Evolutionary conservation across 1,284 basidiomycete genomes (phyloP).

Genomic region (Kalmanozyma brasiliensis): DNA sequence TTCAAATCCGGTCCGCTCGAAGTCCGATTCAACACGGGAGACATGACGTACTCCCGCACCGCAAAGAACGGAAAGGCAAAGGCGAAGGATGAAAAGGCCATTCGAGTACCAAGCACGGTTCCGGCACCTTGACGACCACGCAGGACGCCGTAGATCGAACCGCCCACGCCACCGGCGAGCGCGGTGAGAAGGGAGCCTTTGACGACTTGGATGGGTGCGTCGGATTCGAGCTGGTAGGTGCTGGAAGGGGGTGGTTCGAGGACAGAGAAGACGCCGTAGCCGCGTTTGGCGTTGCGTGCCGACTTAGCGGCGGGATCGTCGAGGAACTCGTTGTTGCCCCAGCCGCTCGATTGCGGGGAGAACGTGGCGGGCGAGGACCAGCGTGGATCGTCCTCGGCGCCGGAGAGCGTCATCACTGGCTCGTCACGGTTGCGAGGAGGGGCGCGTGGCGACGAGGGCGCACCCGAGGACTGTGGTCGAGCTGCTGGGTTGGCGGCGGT

Average conservation of each 20-base stretch:
- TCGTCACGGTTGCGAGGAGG: conserved; percentile 20
- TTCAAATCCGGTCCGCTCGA: conserved; percentile 30
- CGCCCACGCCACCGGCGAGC: conserved; percentile 29
- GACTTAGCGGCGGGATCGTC: conserved; percentile 21
- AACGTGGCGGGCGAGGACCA: conserved; percentile 36
- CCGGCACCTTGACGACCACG: conserved; percentile 39
- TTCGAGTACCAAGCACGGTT: conserved; percentile 30
- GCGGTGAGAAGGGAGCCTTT: conserved; percentile 47
- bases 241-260: conserved; percentile 14
- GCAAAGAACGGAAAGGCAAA: conserved; percentile 53
- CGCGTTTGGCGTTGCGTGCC: conserved; percentile 1
- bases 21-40: conserved; percentile 37
- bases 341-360: conserved; percentile 30
- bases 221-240: conserved; percentile 36
- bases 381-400: conserved; percentile 36
- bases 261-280: conserved; percentile 39
- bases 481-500: not conserved
- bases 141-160: conserved; percentile 41
- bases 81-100: conserved; percentile 38
- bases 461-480: conserved; percentile 2
- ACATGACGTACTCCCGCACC: conserved; percentile 38
- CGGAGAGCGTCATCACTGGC: conserved; percentile 39
- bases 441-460: not conserved
- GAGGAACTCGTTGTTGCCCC: conserved; percentile 42
- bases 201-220: conserved; percentile 44